Conservation (phyloP, 768 basidiomycete genomes). For the Russula abietina region DNA sequence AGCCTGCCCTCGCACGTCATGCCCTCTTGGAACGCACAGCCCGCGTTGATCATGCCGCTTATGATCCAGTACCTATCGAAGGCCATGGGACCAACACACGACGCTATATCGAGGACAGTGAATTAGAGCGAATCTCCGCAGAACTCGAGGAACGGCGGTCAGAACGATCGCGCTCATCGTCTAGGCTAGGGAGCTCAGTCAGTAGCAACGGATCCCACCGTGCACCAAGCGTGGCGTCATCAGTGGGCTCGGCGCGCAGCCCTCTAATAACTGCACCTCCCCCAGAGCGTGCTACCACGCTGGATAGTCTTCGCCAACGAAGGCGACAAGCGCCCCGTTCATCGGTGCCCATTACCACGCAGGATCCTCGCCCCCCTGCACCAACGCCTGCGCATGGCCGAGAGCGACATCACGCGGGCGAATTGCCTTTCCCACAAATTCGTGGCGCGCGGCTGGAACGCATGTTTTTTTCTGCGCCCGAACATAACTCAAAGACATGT, state of each 20-base stretch:
- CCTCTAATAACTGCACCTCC: neutral
- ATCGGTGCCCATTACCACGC: neutral
- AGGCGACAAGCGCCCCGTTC: neutral
- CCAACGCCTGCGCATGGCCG: conserved; percentile 15
- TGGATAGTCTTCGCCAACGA: neutral
- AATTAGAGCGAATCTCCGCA: conserved; percentile 54
- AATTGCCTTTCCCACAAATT: conserved; percentile 75
- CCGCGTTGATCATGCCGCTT: conserved; percentile 49
- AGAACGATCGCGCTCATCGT: conserved; percentile 34
- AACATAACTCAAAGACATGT: conserved; percentile 67
- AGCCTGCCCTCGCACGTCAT: conserved; percentile 16
- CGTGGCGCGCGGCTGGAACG: conserved; percentile 71
- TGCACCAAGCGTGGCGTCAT: conserved; percentile 21
- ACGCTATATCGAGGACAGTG: conserved; percentile 49
- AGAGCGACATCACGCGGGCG: conserved; percentile 27
- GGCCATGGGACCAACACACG: conserved; percentile 26
- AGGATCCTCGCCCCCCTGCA: conserved; percentile 12
- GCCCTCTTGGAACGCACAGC: conserved; percentile 40
- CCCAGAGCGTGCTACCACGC: neutral
- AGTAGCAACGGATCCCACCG: conserved; percentile 19
- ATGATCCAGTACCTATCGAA: conserved; percentile 37
- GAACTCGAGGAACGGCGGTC: conserved; percentile 65
- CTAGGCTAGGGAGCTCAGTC: conserved; percentile 18
- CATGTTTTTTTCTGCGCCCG: conserved; percentile 75
- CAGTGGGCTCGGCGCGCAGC: conserved; percentile 3